Base-by-base conservation (phyloP, 2,329 filamentous ascomycete species). In the Phoma herbarum region DNA sequence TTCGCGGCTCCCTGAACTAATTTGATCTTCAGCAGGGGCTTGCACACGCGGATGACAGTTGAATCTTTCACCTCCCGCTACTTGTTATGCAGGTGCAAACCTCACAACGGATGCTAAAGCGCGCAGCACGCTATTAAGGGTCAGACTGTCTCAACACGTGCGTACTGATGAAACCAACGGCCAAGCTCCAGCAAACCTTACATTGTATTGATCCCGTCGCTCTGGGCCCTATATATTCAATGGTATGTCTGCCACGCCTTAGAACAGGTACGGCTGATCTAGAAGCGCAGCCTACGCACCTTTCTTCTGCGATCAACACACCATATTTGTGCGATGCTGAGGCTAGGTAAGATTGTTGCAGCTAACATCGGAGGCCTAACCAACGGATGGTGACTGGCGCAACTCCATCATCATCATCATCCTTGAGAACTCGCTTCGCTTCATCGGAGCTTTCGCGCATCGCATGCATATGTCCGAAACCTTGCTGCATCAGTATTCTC, bases 101-200 rank as follows among this genome's bases (percentile, higher is more conserved):
- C 20, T 33, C 31, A 49, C 39, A 33, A 31, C 23, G 11, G 28
- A n/a, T 9, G 39, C 22, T 45, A 5, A 33, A 26, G 31, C 29
- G 31, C 22, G 29, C 23, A 31, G 26, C 37, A 52, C 50, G 50
- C 50, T 53, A 59, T 33, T 14, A 25, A 53, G 49, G 53, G 56
- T 59, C 56, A 53, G 50, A 20, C 26, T 49, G 56, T 53, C 56
- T 59, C 56, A 46, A 48, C 39, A 33, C 39, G 56, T 53, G 50
- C 51, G 35, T 25, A 5, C 18, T 8, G 8, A 29, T 50, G 56
- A 59, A 59, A 59, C 56, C 50, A 29, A 45, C 56, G 45, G 39
- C 20, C 41, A 11, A 12, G 11, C 14, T 46, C 28, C 35, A 48
- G 23, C 25, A 45, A 59, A 59, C 45, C 31, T 50, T 59, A 50